Conservation (phyloP, 352 stramenopile species). For the Pythium myriotylum region DNA sequence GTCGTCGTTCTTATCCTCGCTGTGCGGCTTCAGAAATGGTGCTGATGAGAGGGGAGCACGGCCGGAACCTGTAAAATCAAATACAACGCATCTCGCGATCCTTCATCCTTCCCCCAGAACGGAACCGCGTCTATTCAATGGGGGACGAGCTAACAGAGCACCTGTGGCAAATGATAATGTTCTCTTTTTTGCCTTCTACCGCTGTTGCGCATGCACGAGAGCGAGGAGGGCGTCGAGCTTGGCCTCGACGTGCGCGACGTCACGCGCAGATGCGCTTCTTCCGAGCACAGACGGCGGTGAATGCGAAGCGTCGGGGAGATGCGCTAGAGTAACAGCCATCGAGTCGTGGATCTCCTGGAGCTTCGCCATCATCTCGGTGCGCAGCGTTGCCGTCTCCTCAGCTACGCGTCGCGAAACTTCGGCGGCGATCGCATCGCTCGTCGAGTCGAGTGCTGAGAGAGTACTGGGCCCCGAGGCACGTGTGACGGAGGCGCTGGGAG, state of each 20-base stretch:
- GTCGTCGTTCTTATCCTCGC: not conserved
- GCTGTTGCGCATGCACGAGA: constrained; percentile 2
- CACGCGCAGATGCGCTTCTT: constrained; percentile 6
- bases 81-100: constrained; percentile 11
- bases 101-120: not conserved
- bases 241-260: constrained; percentile 16
- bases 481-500: too few relatives aligned
- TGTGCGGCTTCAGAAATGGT: not conserved
- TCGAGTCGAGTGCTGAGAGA: constrained; percentile 2
- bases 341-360: constrained; percentile 12
- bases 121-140: not conserved
- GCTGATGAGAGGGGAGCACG: too few relatives aligned
- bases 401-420: constrained; percentile 11
- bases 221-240: constrained; percentile 20
- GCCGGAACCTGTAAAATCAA: not conserved
- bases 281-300: constrained; percentile 1
- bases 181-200: not conserved
- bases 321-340: not conserved
- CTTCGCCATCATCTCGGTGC: constrained; percentile 9
- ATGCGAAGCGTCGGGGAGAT: not conserved
- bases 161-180: too few relatives aligned
- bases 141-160: too few relatives aligned
- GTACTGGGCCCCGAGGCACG: too few relatives aligned
- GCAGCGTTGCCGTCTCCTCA: constrained; percentile 12
- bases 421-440: constrained; percentile 1